Base-by-base conservation (phyloP, 805 yeast species). In the Yarrowia bubula region DNA sequence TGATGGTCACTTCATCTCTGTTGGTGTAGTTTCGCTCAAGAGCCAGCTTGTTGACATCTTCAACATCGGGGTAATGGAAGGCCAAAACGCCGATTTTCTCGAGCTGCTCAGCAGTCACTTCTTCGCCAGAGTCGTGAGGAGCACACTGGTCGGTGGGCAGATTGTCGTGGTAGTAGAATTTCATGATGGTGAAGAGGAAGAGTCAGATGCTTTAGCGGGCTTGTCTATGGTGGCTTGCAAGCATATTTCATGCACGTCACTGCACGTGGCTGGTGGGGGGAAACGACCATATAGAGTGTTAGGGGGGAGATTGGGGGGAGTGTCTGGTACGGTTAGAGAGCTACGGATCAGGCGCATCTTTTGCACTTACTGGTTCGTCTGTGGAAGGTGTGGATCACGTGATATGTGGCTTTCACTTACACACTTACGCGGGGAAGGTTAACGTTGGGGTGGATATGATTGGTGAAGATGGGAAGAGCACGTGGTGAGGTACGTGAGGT, bases 11-110 rank as follows among this genome's bases (percentile, higher is more conserved):
- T 50, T 78, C 80, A 75, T 93, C 99, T 67, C 96, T 79, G 77
- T 92, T 92, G 74, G 84, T 87, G 79, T 95, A 93, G 33, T 81
- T 73, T 67, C 98, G 83, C 69, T 88, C 82, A 9, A 69, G 66
- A 10, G 98, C 97, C 28, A 95, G 71, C 13, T 70, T 73, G 70
- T 92, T 82, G 46, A 93, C 91, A 1, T 82, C 83, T 1, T 77
- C 79, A 37, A 78, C 75, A 0, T 81, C 75, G 18, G 79, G 79
- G 39, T 86, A 77, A 57, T 83, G 76, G 69, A 76, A 80, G 75
- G 89, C 88, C 31, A 86, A 73, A 4, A 91, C 96, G 0, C 97
- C 97, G 15, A 91, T 70, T 44, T 80, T 71, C 1, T 75, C 76
- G 48, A 92, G 78, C 46, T 82, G 77, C 13, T 80, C 84, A 6